Percentiles rank a stretch among this genome's conserved stretches.
These are phyloP conservation scores for Pholiota molesta DNA, from an alignment of 768 basidiomycete species.

Conservation along the genomic window DNA sequence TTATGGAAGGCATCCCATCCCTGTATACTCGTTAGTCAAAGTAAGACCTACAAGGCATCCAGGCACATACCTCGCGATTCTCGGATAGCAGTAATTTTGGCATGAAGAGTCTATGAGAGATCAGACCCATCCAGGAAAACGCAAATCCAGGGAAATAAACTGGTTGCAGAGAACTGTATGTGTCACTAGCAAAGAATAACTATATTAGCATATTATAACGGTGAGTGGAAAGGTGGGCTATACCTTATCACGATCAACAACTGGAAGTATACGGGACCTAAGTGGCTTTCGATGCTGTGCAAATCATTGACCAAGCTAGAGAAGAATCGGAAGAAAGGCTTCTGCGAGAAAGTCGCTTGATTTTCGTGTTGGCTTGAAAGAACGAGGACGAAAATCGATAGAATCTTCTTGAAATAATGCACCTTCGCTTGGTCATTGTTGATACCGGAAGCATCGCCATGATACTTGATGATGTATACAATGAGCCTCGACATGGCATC, in stretches of 20 bases:
- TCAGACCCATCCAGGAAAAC: conserved; percentile 96
- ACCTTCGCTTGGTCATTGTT: conserved; percentile 96
- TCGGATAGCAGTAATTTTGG: conserved; percentile 88
- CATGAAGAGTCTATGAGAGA: conserved; percentile 97
- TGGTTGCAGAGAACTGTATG: conserved; percentile 94
- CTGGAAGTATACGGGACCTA: conserved; percentile 90
- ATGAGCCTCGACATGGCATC: conserved; percentile 96
- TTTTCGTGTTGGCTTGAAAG: conserved; percentile 95
- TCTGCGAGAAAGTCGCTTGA: conserved; percentile 91
- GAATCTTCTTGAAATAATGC: conserved; percentile 94
- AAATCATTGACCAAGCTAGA: conserved; percentile 94
- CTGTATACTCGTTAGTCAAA: conserved; percentile 34
- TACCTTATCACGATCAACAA: conserved; percentile 88
- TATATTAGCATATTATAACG: conserved; percentile 17
- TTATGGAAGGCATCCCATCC: conserved; percentile 98
- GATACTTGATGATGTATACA: conserved; percentile 98
- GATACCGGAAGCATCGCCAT: conserved; percentile 91
- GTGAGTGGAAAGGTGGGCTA: conserved; percentile 10
- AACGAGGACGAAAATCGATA: conserved; percentile 96
- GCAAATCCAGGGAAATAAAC: conserved; percentile 97
- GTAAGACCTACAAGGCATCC: conserved; percentile 1
- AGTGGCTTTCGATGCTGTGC: conserved; percentile 79
- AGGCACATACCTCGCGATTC: conserved; percentile 73
- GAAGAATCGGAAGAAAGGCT: conserved; percentile 98
- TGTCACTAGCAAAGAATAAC: conserved; percentile 62